Evolutionary conservation across 192 early-diverging fungal species (phyloP), one percentile per base, ranked within the genome.

Genomic region (Entomortierella chlamydospora): DNA sequence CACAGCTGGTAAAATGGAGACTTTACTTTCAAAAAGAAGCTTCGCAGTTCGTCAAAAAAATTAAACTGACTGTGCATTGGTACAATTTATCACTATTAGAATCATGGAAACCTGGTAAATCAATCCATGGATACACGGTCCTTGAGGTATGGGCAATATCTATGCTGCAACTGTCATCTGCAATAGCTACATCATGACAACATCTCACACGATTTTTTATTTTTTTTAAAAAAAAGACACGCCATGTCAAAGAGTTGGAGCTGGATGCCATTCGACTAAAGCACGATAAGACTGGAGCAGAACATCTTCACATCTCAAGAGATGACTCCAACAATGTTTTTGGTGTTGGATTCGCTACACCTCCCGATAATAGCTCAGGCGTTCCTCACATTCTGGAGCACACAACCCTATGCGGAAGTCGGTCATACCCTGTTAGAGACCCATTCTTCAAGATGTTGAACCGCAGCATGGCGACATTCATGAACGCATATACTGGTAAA

Each of bases 361-460:
- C 95, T 51, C 90, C 91, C 7, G 83, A 62, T 9, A 92, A 96
- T 76, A 92, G 88, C 68, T 92, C 95, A 22, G 97, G 97, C 4
- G 92, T 97, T 9, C 90, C 95, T 54, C 97, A 98, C 72, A 97
- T 98, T 74, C 87, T 98, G 57, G 87, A 97, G 83, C 97, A 98
- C 79, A 97, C 95, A 2, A 94, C 97, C 20, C 87, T 98, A 41
- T 98, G 97, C 63, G 97, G 97, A 10, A 94, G 92, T 57, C 70
- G 88, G 57, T 83, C 84, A 57, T 98, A 91, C 67, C 97, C 96
- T n/a, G 94, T 98, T 28, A 85, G 96, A 17, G 97, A 98, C 73
- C 97, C 97, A n/a, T 98, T 98, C 68, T 97, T 98, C 86, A 98
- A 98, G 81, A 98, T 98, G 97, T 84, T 96, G 33, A 97, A 96